Conservation (phyloP, 352 stramenopile genomes). For the Phytopythium ostracodes region DNA sequence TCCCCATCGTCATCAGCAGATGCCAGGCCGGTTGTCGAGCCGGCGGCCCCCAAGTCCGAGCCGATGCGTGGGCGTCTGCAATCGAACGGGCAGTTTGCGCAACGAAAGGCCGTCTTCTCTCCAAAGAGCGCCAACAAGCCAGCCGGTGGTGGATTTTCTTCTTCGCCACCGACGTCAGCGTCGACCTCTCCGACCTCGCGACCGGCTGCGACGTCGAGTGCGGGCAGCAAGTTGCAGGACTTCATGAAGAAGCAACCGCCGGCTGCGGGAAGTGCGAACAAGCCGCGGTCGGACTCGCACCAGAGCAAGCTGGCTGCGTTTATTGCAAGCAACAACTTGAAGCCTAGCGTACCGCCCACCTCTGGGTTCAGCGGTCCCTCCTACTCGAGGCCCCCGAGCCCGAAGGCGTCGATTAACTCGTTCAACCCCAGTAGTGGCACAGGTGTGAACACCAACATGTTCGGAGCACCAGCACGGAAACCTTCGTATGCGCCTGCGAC, state of each 20-base stretch:
- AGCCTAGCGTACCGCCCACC: slow-evolving; percentile 24
- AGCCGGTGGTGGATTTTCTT: slow-evolving; percentile 10
- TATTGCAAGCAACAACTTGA: slow-evolving; percentile 51
- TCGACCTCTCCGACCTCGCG: slow-evolving; percentile 6
- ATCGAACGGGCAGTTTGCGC: slow-evolving; percentile 46
- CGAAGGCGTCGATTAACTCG: slow-evolving; percentile 24
- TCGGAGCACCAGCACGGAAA: slow-evolving; percentile 11
- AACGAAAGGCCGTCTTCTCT: slow-evolving; percentile 59
- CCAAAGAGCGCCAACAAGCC: slow-evolving; percentile 27
- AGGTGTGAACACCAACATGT: slow-evolving; percentile 1
- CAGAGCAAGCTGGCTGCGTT: slow-evolving; percentile 82
- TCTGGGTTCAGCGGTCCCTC: slow-evolving; percentile 14
- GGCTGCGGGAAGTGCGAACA: slow-evolving; percentile 19
- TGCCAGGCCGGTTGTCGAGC: slow-evolving; percentile 9
- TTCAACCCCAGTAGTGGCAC: slow-evolving; percentile 20
- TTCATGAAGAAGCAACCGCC: slow-evolving; percentile 77
- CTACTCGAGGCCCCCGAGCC: slow-evolving; percentile 6
- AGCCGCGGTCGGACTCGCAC: slow-evolving; percentile 45
- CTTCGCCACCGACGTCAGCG: slow-evolving; percentile 11
- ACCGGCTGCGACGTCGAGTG: slow-evolving; percentile 15
- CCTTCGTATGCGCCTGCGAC: slow-evolving; percentile 10
- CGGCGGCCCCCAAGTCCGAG: slow-evolving; percentile 23
- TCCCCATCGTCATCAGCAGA: slow-evolving; percentile 12
- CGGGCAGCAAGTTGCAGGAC: slow-evolving; percentile 60
- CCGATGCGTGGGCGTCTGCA: slow-evolving; percentile 24